Conservation (phyloP, 2,329 filamentous ascomycete genomes). For the Gliomastix tumulicola region DNA sequence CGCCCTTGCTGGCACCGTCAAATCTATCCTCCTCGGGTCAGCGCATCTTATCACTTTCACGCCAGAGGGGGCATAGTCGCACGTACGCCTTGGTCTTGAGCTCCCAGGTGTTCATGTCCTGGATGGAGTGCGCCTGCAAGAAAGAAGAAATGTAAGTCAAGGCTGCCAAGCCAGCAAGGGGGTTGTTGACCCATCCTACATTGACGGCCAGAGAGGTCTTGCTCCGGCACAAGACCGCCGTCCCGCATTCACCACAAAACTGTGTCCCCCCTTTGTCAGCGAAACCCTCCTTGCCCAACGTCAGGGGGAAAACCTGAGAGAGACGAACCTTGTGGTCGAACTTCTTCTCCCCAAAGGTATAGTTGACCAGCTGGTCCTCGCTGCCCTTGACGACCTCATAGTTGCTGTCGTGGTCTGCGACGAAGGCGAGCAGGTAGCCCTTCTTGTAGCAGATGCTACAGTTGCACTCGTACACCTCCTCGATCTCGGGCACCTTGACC, state of each 20-base stretch:
- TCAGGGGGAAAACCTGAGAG: no score
- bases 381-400: constrained; percentile 41
- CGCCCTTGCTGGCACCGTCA: constrained; percentile 25
- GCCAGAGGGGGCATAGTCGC: not conserved
- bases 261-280: no score
- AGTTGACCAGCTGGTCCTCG: constrained; percentile 29
- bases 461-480: constrained; percentile 49
- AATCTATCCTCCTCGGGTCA: no score
- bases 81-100: constrained; percentile 28
- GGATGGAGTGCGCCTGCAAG: constrained; percentile 36
- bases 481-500: constrained; percentile 47
- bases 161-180: no score
- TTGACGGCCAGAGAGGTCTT: constrained; percentile 35
- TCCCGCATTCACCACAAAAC: no score
- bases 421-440: constrained; percentile 31
- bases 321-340: constrained; percentile 38
- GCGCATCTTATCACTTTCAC: no score
- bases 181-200: constrained; percentile 17
- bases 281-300: no score
- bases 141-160: no score
- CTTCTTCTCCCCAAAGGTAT: constrained; percentile 31
- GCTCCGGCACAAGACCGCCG: no score
- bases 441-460: constrained; percentile 58
- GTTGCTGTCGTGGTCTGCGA: constrained; percentile 14
- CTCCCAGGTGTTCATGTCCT: constrained; percentile 32